phyloP scores from a whole-genome alignment of 2,329 filamentous ascomycete genomes.

The Fusarium lyarnte region DNA sequence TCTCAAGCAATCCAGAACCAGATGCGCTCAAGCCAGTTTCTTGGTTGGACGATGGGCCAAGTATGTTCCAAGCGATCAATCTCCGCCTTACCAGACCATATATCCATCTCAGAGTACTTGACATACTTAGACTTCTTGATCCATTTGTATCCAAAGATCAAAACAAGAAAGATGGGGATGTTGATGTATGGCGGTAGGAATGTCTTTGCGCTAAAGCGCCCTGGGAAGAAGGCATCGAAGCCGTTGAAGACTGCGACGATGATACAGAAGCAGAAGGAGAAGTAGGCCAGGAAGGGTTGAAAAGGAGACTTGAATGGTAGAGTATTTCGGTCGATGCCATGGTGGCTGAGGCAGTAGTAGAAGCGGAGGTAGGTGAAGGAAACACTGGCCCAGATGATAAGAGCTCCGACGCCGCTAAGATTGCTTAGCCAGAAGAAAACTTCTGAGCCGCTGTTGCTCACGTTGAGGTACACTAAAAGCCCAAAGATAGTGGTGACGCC shows the following conservation, averaged over 20 bases:
- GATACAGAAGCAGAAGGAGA: slow-evolving; percentile 65
- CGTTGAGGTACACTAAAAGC: slow-evolving; percentile 37
- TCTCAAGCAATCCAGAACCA: slow-evolving; percentile 13
- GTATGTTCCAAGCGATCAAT: slow-evolving; percentile 61
- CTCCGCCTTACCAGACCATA: slow-evolving; percentile 27
- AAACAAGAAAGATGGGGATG: slow-evolving; percentile 66
- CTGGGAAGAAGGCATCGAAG: slow-evolving; percentile 76
- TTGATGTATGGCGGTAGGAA: slow-evolving; percentile 74
- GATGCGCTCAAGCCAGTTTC: slow-evolving; percentile 49
- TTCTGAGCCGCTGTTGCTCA: slow-evolving; percentile 23
- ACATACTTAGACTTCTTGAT: slow-evolving; percentile 15
- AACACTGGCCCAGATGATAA: slow-evolving; percentile 62
- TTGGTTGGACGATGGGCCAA: slow-evolving; percentile 58
- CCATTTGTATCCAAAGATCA: slow-evolving; percentile 67
- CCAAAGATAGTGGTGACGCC: slow-evolving; percentile 5
- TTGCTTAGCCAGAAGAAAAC: slow-evolving; percentile 31
- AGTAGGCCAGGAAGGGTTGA: slow-evolving; percentile 72
- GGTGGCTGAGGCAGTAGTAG: slow-evolving; percentile 58
- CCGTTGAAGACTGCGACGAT: slow-evolving; percentile 77
- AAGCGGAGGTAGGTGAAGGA: slow-evolving; percentile 45
- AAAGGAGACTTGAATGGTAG: slow-evolving; percentile 63
- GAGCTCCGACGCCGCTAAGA: slow-evolving; percentile 10
- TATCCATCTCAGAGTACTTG: slow-evolving; percentile 26
- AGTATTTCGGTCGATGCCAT: slow-evolving; percentile 55
- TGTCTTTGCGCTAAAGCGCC: slow-evolving; percentile 67